A percentile compares a stretch with the other conserved stretches of the same genome.
These are phyloP conservation scores for Kodamaea nitidulidarum DNA, from an alignment of 805 yeast genomes.

Conservation along the genomic window DNA sequence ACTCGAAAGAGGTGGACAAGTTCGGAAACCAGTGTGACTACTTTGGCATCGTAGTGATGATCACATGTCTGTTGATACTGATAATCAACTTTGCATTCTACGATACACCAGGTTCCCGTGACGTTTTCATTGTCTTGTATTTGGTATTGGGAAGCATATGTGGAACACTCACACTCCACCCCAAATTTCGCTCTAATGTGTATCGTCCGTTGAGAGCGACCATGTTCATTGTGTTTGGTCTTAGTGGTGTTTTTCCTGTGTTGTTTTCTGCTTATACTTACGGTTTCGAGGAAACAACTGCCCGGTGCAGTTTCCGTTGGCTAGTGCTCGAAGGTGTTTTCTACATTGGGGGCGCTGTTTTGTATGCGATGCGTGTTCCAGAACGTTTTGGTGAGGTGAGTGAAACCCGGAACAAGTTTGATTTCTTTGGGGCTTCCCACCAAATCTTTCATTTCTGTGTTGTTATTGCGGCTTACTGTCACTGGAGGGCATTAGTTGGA, in stretches of 20 bases:
- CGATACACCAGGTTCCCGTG: slow-evolving; percentile 38
- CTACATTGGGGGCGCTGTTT: slow-evolving; percentile 72
- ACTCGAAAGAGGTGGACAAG: slow-evolving; percentile 50
- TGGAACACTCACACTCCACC: slow-evolving; percentile 57
- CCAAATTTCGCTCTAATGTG: slow-evolving; percentile 60
- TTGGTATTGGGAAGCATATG: slow-evolving; percentile 57
- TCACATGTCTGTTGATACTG: slow-evolving; percentile 57
- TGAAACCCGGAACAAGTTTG: slow-evolving; percentile 40
- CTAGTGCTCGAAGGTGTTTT: slow-evolving; percentile 65
- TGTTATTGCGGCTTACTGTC: slow-evolving; percentile 72
- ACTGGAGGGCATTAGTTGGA: slow-evolving; percentile 55
- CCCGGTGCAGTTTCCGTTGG: slow-evolving; percentile 57
- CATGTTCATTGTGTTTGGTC: slow-evolving; percentile 77
- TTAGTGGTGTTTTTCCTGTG: slow-evolving; percentile 72
- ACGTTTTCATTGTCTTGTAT: slow-evolving; percentile 44
- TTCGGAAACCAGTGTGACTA: slow-evolving; percentile 71
- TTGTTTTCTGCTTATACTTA: slow-evolving; percentile 42
- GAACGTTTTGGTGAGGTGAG: slow-evolving; percentile 48
- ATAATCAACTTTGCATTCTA: slow-evolving; percentile 38
- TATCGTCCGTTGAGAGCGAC: slow-evolving; percentile 77
- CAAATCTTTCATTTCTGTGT: slow-evolving; percentile 80
- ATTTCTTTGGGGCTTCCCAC: slow-evolving; percentile 75
- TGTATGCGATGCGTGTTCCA: slow-evolving; percentile 78
- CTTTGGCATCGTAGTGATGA: slow-evolving; percentile 67
- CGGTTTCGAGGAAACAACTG: slow-evolving; percentile 48